Percentiles rank a stretch among this genome's conserved stretches.
These are phyloP conservation scores for Aspergillus sp. DNA, from an alignment of 2,329 filamentous ascomycete species.

Conservation along the genomic window DNA sequence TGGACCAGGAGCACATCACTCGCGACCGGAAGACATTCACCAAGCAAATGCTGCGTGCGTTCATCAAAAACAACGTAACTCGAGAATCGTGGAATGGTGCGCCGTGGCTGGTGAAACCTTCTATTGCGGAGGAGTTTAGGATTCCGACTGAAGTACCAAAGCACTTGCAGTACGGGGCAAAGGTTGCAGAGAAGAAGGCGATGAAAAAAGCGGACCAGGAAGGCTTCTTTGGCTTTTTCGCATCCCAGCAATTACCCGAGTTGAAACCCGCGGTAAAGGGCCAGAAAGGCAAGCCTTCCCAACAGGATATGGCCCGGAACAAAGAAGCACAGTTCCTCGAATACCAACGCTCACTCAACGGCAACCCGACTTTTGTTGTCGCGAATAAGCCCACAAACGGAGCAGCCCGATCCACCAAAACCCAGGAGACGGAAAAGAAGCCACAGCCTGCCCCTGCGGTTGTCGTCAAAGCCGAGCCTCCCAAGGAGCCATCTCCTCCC, in stretches of 20 bases:
- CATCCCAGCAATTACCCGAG: conserved; percentile 64
- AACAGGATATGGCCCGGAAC: conserved; percentile 50
- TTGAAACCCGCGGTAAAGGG: conserved; percentile 73
- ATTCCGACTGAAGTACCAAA: conserved; percentile 85
- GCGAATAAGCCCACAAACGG: conserved; percentile 30
- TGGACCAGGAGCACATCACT: conserved; percentile 78
- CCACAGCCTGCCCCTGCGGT: conserved; percentile 36
- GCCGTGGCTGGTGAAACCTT: conserved; percentile 89
- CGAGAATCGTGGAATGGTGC: conserved; percentile 94
- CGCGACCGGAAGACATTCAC: conserved; percentile 91
- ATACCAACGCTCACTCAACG: conserved; percentile 50
- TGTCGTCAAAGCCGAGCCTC: conserved; percentile 52
- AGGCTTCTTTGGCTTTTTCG: conserved; percentile 54
- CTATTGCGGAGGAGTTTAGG: conserved; percentile 79
- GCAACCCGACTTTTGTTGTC: conserved; percentile 45
- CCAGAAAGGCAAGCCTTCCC: conserved; percentile 60
- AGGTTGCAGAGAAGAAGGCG: conserved; percentile 74
- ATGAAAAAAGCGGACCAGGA: conserved; percentile 60
- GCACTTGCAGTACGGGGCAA: conserved; percentile 78
- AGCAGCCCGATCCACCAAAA: conserved; percentile 35
- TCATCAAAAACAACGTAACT: conserved; percentile 92
- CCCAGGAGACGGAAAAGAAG: conserved; percentile 38
- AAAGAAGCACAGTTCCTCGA: conserved; percentile 52
- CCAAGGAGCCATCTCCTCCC: conserved; percentile 66
- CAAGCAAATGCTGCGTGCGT: conserved; percentile 88